Evolutionary conservation across 805 yeast genomes (phyloP).

Genomic region (Cephaloascus albidus): DNA sequence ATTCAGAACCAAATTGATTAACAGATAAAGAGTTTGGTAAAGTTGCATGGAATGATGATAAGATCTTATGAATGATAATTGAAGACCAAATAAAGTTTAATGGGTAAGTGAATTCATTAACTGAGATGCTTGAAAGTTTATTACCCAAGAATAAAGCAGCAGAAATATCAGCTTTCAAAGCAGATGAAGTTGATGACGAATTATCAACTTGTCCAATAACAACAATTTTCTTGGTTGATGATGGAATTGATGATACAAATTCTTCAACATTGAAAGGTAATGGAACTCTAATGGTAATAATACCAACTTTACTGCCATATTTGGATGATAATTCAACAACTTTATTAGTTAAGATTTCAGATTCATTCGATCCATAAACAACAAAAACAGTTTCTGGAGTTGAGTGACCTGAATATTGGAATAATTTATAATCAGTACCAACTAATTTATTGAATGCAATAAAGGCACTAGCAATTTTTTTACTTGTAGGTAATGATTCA

Average conservation of each 20-base stretch:
- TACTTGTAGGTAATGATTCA: conserved; percentile 16
- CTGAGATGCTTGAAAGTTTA: conserved; percentile 21
- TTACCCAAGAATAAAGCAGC: conserved; percentile 56
- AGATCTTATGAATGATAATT: conserved; percentile 37
- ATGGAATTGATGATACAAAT: conserved; percentile 53
- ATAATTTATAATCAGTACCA: conserved; percentile 46
- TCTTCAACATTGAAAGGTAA: conserved; percentile 63
- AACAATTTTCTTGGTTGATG: conserved; percentile 46
- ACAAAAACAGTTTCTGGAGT: conserved; percentile 71
- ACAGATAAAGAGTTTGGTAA: not conserved
- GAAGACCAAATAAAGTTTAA: conserved; percentile 50
- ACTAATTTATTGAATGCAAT: conserved; percentile 40
- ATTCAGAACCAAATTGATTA: not conserved
- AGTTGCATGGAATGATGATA: conserved; percentile 23
- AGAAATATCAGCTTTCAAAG: conserved; percentile 61
- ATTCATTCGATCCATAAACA: conserved; percentile 65
- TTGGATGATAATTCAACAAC: conserved; percentile 23
- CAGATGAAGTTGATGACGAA: conserved; percentile 23
- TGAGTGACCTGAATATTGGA: conserved; percentile 60
- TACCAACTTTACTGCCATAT: conserved; percentile 40
- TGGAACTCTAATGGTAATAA: conserved; percentile 67
- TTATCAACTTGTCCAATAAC: conserved; percentile 51
- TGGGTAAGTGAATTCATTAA: conserved; percentile 45
- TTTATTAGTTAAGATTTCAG: conserved; percentile 40
- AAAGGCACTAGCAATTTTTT: conserved; percentile 37